Percentiles rank a stretch among this genome's conserved stretches.
Conservation (phyloP, 73 alveolate genomes). For the Tetrahymena thermophila region DNA sequence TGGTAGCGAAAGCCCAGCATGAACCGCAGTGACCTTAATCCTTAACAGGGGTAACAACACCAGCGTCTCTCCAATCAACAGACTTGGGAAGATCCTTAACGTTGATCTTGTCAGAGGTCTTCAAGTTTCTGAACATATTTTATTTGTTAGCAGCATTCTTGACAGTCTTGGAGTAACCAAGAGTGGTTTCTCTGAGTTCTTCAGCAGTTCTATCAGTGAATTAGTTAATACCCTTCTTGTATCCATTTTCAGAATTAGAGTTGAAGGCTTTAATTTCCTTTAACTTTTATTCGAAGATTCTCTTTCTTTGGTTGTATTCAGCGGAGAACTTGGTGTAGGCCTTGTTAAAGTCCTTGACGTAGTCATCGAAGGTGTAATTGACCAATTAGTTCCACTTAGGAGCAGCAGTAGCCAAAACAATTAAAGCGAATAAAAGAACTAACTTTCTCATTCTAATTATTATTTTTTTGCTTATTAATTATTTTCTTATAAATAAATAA, state of each 20-base stretch:
- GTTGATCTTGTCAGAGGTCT: not conserved
- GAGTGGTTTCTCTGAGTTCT: not conserved
- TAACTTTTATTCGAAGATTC: not conserved
- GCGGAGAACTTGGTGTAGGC: not conserved
- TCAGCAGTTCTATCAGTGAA: not conserved
- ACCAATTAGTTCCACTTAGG: not conserved
- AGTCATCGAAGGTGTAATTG: not conserved
- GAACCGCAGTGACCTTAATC: slow-evolving; percentile 30
- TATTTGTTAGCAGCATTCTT: not conserved
- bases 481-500: not conserved
- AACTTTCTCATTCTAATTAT: not conserved
- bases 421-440: not conserved
- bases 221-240: not conserved
- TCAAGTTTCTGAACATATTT: not conserved
- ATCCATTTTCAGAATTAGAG: not conserved
- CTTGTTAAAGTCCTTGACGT: not conserved
- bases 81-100: not conserved
- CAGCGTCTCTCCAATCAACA: slow-evolving; percentile 51
- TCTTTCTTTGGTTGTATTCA: not conserved
- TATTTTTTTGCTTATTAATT: not conserved
- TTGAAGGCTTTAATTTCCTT: not conserved
- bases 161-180: not conserved
- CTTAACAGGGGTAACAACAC: slow-evolving; percentile 39
- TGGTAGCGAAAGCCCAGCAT: slow-evolving; percentile 29
- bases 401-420: not conserved